These are phyloP conservation scores for Dendrobium officinale DNA, from an alignment of 106 monocot species.

Conservation along the genomic window DNA sequence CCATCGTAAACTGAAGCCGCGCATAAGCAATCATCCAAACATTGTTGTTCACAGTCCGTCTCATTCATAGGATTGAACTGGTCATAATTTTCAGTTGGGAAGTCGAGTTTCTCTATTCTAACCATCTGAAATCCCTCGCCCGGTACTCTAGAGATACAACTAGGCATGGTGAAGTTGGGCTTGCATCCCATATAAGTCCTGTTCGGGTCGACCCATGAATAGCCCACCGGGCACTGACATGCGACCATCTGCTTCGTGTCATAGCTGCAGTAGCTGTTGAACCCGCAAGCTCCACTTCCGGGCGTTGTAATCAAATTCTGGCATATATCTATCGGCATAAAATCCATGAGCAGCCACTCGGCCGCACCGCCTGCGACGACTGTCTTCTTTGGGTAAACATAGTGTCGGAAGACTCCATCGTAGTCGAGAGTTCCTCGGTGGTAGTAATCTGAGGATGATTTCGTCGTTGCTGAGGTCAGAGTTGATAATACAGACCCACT, in stretches of 20 bases:
- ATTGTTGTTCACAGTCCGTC: not conserved
- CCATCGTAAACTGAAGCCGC: not conserved
- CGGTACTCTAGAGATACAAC: not conserved
- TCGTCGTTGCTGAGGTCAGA: not conserved
- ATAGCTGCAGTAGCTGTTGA: conserved; percentile 11
- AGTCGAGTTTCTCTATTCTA: not conserved
- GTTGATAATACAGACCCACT: not conserved
- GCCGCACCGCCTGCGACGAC: not conserved
- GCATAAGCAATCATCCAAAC: conserved; percentile 3
- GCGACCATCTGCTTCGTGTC: no score
- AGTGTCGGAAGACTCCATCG: conserved; percentile 11
- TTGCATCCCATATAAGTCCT: conserved; percentile 10
- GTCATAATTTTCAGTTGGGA: not conserved
- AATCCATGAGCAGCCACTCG: not conserved
- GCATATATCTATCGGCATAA: not conserved
- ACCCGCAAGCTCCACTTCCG: conserved; percentile 10
- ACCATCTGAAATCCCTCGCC: not conserved
- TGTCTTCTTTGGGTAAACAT: not conserved
- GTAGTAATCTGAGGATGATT: not conserved
- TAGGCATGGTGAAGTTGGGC: conserved; percentile 7
- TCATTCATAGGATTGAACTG: conserved; percentile 4
- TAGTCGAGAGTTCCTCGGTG: conserved; percentile 1
- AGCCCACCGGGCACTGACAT: conserved; percentile 10
- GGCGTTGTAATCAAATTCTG: not conserved
- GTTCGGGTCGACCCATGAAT: conserved; percentile 7